phyloP scores from a whole-genome alignment of 106 monocot genomes.

The Dioscorea alata region DNA sequence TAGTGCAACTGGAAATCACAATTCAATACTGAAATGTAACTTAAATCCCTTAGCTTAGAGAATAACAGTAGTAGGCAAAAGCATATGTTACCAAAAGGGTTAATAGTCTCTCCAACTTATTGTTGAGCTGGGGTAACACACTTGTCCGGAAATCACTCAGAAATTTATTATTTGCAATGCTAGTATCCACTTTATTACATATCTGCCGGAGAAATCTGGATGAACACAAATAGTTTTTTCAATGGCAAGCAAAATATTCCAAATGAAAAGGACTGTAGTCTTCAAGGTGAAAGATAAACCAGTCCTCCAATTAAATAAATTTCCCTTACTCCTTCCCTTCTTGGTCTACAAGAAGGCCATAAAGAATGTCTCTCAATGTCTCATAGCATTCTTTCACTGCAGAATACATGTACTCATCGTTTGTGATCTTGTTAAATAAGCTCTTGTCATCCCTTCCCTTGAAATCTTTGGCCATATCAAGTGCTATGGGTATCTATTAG shows the following conservation, averaged over 20 bases:
- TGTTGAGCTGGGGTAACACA: slow-evolving; percentile 80
- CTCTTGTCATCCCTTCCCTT: slow-evolving; percentile 62
- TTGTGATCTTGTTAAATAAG: slow-evolving; percentile 68
- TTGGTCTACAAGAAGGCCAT: slow-evolving; percentile 45
- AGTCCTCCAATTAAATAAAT: neutral
- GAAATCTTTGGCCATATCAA: slow-evolving; percentile 95
- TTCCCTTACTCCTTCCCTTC: slow-evolving; percentile 55
- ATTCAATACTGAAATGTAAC: neutral
- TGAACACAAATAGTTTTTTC: slow-evolving; percentile 3
- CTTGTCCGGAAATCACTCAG: slow-evolving; percentile 61
- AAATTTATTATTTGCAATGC: slow-evolving; percentile 41
- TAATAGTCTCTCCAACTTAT: slow-evolving; percentile 76
- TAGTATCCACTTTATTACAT: slow-evolving; percentile 29
- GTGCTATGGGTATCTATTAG: slow-evolving; percentile 86
- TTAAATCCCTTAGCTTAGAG: neutral
- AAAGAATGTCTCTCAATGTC: slow-evolving; percentile 64
- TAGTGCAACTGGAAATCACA: neutral
- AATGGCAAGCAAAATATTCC: no score
- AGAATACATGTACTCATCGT: slow-evolving; percentile 74
- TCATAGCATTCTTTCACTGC: slow-evolving; percentile 92
- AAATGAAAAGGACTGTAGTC: no score
- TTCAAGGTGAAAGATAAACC: no score
- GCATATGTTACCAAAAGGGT: slow-evolving; percentile 54
- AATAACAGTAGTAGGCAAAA: neutral
- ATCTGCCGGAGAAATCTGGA: slow-evolving; percentile 53